phyloP scores from a whole-genome alignment of 495 filamentous ascomycete species.

The Pseudomonodictys pantanalensis region DNA sequence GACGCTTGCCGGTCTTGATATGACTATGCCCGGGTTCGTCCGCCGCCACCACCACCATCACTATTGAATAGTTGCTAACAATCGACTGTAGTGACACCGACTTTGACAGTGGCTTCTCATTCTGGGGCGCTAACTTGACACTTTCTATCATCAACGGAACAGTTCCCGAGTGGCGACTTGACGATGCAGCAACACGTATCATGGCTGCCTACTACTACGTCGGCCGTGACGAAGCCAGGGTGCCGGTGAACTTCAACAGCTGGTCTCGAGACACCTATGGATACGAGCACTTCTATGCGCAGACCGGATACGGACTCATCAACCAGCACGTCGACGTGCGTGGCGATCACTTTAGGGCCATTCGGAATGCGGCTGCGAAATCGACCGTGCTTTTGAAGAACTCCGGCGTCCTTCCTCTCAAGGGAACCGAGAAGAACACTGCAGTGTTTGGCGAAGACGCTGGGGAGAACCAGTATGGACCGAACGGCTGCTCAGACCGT shows the following conservation, averaged over 20 bases:
- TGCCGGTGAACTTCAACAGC: slow-evolving; percentile 80
- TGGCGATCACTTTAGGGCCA: slow-evolving; percentile 65
- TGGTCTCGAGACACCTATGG: slow-evolving; percentile 80
- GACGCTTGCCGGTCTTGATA: slow-evolving; percentile 84
- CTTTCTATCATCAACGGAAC: slow-evolving; percentile 85
- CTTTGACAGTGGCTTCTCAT: slow-evolving; percentile 70
- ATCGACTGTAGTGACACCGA: slow-evolving; percentile 73
- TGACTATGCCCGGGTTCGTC: slow-evolving; percentile 91
- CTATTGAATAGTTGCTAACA: no score
- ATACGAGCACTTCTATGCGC: slow-evolving; percentile 59
- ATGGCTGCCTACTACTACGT: slow-evolving; percentile 94
- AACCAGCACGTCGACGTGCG: slow-evolving; percentile 87
- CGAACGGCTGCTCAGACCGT: slow-evolving; percentile 79
- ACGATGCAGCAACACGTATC: slow-evolving; percentile 90
- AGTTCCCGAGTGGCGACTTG: slow-evolving; percentile 82
- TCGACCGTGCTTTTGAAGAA: slow-evolving; percentile 92
- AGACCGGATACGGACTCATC: slow-evolving; percentile 62
- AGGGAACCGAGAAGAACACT: slow-evolving; percentile 67
- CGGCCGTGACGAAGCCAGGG: slow-evolving; percentile 60
- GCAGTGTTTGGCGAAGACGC: slow-evolving; percentile 87
- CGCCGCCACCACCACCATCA: no score
- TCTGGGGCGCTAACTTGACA: slow-evolving; percentile 85
- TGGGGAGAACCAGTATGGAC: slow-evolving; percentile 70
- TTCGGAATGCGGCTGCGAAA: slow-evolving; percentile 70
- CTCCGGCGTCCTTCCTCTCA: slow-evolving; percentile 70